Evolutionary conservation across 805 yeast species (phyloP), one percentile per base, ranked within the genome.

Genomic region (Candida ovalis): DNA sequence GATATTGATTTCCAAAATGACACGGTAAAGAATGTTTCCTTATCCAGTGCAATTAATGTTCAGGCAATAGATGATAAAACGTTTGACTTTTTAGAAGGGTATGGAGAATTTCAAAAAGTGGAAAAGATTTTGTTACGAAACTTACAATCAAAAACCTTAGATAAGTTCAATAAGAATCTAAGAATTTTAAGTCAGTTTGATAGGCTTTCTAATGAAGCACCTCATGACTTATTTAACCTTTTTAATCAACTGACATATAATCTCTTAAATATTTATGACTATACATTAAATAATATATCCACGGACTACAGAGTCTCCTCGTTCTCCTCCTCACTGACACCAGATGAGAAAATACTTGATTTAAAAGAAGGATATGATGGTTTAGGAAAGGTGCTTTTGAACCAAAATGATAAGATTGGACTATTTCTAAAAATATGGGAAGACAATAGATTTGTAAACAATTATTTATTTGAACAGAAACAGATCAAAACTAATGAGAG

Each of bases 1-100:
- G 74, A 70, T 51, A 66, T 69, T 36, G 73, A 70, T 50, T 69
- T 68, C 53, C 57, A 58, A 23, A 51, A 50, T 15, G 55, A 49
- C 3, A 22, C 32, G 2, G 70, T 64, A 8, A 49, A 46, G 21
- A 58, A 54, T 33, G 70, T 67, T 8, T 60, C 66, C 2, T 41
- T 67, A 21, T 64, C 70, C 17, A 57, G 64, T 50, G 70, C 70
- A 21, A 55, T 65, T 38, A 57, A 50, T 23, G 51, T 63, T 4
- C 61, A 60, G 43, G 50, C 59, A 18, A 58, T 66, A 33, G 59
- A 56, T 23, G 57, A 51, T 3, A 50, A 52, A 27, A 57, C 49
- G 1, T 58, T 53, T 44, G 62, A 63, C 41, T 63, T 62, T 22
- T 41, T 63, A 12, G 62, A 54, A 33, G 64, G 68, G 8, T 42